These are phyloP conservation scores for Rhodomyrtus psidioides DNA, from an alignment of 441 rosid species.

Conservation along the genomic window DNA sequence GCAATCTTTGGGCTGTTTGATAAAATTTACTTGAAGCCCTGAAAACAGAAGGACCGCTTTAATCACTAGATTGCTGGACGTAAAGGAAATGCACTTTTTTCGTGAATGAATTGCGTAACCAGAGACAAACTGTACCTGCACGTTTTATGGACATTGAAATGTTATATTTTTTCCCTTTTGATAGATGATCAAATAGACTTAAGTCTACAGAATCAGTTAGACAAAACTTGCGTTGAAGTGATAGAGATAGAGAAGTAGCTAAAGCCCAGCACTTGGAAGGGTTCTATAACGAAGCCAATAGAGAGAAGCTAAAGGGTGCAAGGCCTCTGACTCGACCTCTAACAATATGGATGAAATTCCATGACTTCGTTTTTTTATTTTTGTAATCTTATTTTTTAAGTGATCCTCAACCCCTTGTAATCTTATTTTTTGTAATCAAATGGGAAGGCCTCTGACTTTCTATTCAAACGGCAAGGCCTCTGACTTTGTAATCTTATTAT, in stretches of 20 bases:
- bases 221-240: neutral
- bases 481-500: too few species aligned
- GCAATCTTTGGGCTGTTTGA: neutral
- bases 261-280: neutral
- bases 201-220: neutral
- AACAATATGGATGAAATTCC: too few species aligned
- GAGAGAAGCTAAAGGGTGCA: neutral
- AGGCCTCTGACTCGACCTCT: too few species aligned
- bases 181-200: neutral
- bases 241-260: neutral
- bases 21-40: neutral
- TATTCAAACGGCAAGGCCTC: too few species aligned
- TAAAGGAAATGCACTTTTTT: neutral
- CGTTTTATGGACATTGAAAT: neutral
- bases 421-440: too few species aligned
- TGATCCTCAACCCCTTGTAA: too few species aligned
- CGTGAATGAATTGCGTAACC: neutral
- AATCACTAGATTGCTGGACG: neutral
- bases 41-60: neutral
- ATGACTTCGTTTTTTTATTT: too few species aligned
- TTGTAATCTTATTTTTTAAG: too few species aligned
- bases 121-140: neutral
- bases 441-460: too few species aligned
- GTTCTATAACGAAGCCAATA: neutral
- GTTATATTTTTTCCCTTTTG: neutral